These are phyloP conservation scores for Metschnikowia borealis DNA, from an alignment of 805 yeast species.

Conservation along the genomic window DNA sequence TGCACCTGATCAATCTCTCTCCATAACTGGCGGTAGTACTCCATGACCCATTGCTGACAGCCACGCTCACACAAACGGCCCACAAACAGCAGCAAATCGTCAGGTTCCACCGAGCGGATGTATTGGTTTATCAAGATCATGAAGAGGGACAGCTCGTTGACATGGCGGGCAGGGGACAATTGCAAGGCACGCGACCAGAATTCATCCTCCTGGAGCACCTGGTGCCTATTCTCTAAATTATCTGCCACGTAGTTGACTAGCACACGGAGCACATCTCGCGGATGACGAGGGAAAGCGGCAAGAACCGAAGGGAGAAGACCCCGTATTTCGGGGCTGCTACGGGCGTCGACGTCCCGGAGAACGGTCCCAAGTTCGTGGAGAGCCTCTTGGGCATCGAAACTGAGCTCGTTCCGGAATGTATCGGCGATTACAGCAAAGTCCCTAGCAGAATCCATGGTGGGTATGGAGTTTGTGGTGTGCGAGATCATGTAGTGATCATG, in stretches of 20 bases:
- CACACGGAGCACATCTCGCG: conserved; percentile 24
- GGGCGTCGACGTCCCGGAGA: conserved; percentile 20
- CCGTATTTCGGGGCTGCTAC: conserved; percentile 13
- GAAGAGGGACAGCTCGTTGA: conserved; percentile 11
- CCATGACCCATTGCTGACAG: conserved; percentile 7
- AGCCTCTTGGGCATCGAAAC: neutral
- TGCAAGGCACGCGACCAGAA: conserved; percentile 11
- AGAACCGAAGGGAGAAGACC: conserved; percentile 12
- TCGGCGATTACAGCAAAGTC: neutral
- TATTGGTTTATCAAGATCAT: conserved; percentile 31
- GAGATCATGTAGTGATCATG: neutral
- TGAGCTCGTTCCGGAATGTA: neutral
- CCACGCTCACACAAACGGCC: neutral
- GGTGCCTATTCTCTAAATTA: conserved; percentile 22
- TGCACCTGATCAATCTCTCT: neutral
- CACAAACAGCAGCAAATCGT: conserved; percentile 18
- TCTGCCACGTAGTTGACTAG: conserved; percentile 36
- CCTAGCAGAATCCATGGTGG: neutral
- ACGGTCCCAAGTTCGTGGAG: conserved; percentile 14
- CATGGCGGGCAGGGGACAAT: neutral
- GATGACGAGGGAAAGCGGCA: conserved; percentile 4
- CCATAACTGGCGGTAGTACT: conserved; percentile 6
- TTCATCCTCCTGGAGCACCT: conserved; percentile 4
- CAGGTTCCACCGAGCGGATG: conserved; percentile 24
- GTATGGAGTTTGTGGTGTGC: neutral